Conservation (phyloP, 192 early-diverging fungal species). For the Allomyces macrogynus region DNA sequence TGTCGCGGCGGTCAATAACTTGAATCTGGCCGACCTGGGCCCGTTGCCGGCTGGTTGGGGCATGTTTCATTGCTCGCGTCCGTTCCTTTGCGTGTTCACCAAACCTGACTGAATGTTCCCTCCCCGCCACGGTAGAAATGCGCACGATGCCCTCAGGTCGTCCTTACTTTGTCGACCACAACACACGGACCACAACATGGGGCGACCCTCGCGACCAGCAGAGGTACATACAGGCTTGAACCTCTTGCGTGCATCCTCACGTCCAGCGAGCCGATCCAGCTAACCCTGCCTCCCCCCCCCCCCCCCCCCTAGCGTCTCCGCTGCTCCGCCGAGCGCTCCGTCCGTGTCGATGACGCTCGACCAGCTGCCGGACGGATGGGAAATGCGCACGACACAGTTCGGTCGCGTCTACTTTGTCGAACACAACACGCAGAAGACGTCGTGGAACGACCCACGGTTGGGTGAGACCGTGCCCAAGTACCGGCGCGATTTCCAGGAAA, state of each 20-base stretch:
- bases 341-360: background rate
- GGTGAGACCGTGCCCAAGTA: background rate
- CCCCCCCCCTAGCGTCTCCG: background rate
- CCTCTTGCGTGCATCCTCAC: background rate
- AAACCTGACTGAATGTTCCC: background rate
- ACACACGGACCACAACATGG: conserved; percentile 38
- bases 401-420: conserved; percentile 22
- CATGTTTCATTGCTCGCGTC: conserved; percentile 3
- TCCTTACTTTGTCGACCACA: conserved; percentile 40
- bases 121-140: conserved; percentile 18
- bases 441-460: conserved; percentile 28
- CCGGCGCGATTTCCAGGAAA: background rate
- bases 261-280: background rate
- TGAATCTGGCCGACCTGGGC: conserved; percentile 36
- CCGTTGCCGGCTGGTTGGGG: conserved; percentile 66
- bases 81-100: background rate
- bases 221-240: background rate
- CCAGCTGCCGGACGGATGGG: conserved; percentile 11
- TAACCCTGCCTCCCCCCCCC: background rate
- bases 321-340: background rate
- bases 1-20: conserved; percentile 15
- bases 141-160: conserved; percentile 36
- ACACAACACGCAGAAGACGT: conserved; percentile 15
- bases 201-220: too few relatives aligned
- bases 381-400: conserved; percentile 8